Evolutionary conservation across 257 asterid species (phyloP), one percentile per base, ranked within the genome.

Genomic region (Parsonsia alboflavescens): DNA sequence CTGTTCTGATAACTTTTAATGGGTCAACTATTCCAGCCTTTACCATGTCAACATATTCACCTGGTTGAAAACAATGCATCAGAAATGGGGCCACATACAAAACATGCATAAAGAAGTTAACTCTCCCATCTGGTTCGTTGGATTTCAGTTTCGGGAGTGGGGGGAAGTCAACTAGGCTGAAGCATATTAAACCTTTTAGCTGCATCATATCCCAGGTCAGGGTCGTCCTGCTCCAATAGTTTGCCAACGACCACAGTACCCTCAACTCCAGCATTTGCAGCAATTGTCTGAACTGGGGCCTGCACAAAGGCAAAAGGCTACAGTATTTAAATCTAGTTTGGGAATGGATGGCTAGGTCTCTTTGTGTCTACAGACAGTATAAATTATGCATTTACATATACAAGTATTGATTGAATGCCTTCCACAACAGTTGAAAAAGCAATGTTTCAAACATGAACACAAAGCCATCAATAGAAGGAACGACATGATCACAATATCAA

Each of bases 1-100:
- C 93, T 19, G 93, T 88, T 77, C 93, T 86, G 53, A 86, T 88
- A 26, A 88, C 93, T 80, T 88, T 88, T 77, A 88, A 68, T n/a
- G 93, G 93, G 71, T 88, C 93, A 10, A 88, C 83, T 11, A 88
- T 88, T 24, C 91, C 93, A 12, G 93, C 79, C 73, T 88, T 81
- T 0, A 86, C 75, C 93, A 88, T 86, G 74, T 88, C 86, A 0
- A 88, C 89, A 62, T 88, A 86, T 76, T 65, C 70, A 16, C 70
- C 70, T 65, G 30, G 22, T 65, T 65, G 17, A 65, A 65, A 12
- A 63, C 22, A 62, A 33, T 16, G 45, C 49, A 65, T 65, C 50
- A 65, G 70, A 21, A 65, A 65, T 39, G 48, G 41, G 28, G 70
- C 28, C 50, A 3, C 4, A 15, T 15, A 65, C 16, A 65, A 39